Conservation (phyloP, 2,329 filamentous ascomycete genomes). For the Colletotrichum limetticola region DNA sequence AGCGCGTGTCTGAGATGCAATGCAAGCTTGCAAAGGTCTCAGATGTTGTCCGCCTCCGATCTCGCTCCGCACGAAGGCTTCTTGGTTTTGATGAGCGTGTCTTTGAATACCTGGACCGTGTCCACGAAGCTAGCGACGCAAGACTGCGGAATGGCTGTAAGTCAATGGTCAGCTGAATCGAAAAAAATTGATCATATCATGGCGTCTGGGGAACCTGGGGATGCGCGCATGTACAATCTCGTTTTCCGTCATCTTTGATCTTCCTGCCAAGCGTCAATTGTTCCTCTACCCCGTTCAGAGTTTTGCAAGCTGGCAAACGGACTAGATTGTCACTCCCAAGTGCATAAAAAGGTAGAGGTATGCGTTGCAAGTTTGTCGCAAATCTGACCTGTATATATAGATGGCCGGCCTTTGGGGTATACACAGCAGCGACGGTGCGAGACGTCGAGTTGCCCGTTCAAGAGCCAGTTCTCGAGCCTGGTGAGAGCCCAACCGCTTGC, state of each 20-base stretch:
- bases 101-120: background rate
- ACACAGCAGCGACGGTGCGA: background rate
- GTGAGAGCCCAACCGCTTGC: background rate
- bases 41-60: conserved; percentile 18
- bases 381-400: background rate
- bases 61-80: background rate
- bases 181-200: background rate
- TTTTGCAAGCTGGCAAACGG: background rate
- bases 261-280: background rate
- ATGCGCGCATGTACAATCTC: conserved; percentile 8
- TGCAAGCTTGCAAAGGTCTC: conserved; percentile 14
- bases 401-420: background rate
- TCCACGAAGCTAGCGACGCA: conserved; percentile 1
- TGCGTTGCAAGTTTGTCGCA: background rate
- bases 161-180: background rate
- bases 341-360: background rate
- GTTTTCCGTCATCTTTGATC: background rate
- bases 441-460: background rate
- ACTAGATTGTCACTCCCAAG: background rate
- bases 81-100: conserved; percentile 8
- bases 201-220: background rate
- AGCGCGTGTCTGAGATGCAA: conserved; percentile 20
- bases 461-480: background rate
- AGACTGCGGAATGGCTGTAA: background rate
- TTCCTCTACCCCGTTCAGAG: background rate